These are phyloP conservation scores for Populus nigra DNA, from an alignment of 345 rosid species.

Conservation along the genomic window DNA sequence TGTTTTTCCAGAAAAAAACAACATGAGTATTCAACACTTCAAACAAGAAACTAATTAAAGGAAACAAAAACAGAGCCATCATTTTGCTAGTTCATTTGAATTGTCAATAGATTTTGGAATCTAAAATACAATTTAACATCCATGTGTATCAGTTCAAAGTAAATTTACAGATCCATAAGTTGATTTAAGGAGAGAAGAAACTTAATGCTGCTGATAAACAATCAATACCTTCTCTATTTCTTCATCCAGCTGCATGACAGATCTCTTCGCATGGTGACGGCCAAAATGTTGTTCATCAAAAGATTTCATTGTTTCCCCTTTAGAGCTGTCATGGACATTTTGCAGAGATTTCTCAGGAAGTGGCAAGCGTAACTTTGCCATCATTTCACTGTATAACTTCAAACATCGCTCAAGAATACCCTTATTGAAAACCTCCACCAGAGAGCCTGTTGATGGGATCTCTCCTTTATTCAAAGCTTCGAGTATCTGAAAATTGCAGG, in stretches of 20 bases:
- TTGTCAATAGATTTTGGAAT: background rate
- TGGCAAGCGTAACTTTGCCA: constrained; percentile 64
- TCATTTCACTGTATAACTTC: constrained; percentile 69
- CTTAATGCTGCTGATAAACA: background rate
- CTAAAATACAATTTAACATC: background rate
- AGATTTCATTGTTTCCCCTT: constrained; percentile 52
- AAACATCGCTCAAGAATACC: constrained; percentile 82
- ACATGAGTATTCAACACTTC: background rate
- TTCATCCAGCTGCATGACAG: constrained; percentile 73
- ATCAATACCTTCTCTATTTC: constrained; percentile 71
- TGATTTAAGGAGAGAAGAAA: background rate
- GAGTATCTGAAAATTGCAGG: constrained; percentile 63
- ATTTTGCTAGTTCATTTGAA: background rate
- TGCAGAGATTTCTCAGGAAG: constrained; percentile 60
- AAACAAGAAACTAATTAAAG: background rate
- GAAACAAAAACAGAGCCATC: background rate
- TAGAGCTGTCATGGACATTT: constrained; percentile 62
- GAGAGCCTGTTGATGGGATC: constrained; percentile 98
- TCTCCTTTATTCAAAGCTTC: constrained; percentile 98
- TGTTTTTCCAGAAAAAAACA: background rate
- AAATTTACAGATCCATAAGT: background rate
- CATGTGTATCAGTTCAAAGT: background rate
- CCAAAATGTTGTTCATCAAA: constrained; percentile 96
- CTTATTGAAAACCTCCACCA: constrained; percentile 96
- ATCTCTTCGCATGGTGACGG: constrained; percentile 83